Evolutionary conservation across 305 asterid genomes (phyloP).

Genomic region (Fraxinus floribunda): DNA sequence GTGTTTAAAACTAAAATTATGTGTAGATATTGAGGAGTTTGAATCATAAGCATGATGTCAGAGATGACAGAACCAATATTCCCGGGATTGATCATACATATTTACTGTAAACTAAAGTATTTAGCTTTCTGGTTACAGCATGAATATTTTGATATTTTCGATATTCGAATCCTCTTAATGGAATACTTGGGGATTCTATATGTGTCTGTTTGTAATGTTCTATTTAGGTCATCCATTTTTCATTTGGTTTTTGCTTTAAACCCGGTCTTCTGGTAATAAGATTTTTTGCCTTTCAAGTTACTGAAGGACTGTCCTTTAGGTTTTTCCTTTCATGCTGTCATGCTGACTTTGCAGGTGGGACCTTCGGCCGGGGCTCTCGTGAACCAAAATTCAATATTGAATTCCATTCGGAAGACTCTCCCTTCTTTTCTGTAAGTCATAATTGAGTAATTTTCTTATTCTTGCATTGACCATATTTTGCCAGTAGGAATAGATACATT

Average conservation of each 20-base stretch:
- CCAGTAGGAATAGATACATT: not conserved
- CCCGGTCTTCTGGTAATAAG: not conserved
- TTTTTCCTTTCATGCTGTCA: conserved; percentile 18
- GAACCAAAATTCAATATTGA: conserved; percentile 90
- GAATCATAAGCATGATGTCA: not conserved
- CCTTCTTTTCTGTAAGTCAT: conserved; percentile 75
- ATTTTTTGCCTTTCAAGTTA: not conserved
- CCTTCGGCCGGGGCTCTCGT: conserved; percentile 72
- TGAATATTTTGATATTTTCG: not conserved
- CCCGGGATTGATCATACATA: not conserved
- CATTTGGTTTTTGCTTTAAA: not conserved
- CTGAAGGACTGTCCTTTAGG: not conserved
- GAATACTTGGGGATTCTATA: not conserved
- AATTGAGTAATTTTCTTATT: not conserved
- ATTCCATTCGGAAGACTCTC: conserved; percentile 78
- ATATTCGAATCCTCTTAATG: not conserved
- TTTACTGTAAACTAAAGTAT: not conserved
- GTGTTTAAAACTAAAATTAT: not conserved
- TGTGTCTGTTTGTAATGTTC: not conserved
- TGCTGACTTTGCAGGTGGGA: conserved; percentile 51
- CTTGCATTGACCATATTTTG: conserved; percentile 14
- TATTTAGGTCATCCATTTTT: not conserved
- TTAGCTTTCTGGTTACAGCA: not conserved
- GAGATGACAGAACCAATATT: not conserved
- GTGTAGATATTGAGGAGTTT: not conserved